These are phyloP conservation scores for Leishmania tarentolae DNA, from an alignment of 208 protist species.

Conservation along the genomic window DNA sequence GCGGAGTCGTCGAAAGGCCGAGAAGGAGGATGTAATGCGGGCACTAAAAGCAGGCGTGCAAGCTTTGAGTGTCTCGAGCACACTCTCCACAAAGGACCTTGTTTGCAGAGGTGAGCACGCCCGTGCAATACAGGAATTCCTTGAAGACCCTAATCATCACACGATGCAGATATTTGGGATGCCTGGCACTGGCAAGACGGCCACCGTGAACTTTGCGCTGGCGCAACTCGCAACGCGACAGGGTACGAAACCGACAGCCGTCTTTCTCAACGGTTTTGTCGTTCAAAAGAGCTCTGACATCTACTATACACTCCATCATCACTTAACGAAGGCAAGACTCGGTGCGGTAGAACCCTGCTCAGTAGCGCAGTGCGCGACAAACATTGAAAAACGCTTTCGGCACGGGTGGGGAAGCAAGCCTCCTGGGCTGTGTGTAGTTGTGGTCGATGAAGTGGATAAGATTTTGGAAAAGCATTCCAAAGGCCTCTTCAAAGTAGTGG, in stretches of 20 bases:
- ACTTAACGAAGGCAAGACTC: slow-evolving; percentile 70
- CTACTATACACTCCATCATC: slow-evolving; percentile 84
- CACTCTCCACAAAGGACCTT: slow-evolving; percentile 58
- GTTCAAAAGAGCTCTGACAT: slow-evolving; percentile 89
- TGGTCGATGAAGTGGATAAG: slow-evolving; percentile 92
- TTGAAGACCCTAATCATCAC: slow-evolving; percentile 65
- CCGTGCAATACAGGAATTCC: slow-evolving; percentile 65
- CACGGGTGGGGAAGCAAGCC: slow-evolving; percentile 56
- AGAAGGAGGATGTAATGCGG: slow-evolving; percentile 28
- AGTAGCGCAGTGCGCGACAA: slow-evolving; percentile 66
- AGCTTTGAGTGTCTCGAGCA: slow-evolving; percentile 75
- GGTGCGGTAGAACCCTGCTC: slow-evolving; percentile 51
- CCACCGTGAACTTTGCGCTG: slow-evolving; percentile 78
- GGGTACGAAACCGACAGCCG: slow-evolving; percentile 59
- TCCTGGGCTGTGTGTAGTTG: slow-evolving; percentile 69
- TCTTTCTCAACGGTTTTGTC: slow-evolving; percentile 91
- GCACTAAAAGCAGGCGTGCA: slow-evolving; percentile 62
- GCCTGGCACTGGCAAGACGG: slow-evolving; percentile 91
- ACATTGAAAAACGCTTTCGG: slow-evolving; percentile 81
- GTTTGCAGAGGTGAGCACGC: slow-evolving; percentile 77
- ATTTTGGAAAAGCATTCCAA: slow-evolving; percentile 81
- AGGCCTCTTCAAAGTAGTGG: slow-evolving; percentile 81
- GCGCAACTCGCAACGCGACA: slow-evolving; percentile 42
- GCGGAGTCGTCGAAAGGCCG: slow-evolving; percentile 6
- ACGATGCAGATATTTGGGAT: slow-evolving; percentile 92